phyloP scores from a whole-genome alignment of 768 basidiomycete species.

The Boletellus ananas region DNA sequence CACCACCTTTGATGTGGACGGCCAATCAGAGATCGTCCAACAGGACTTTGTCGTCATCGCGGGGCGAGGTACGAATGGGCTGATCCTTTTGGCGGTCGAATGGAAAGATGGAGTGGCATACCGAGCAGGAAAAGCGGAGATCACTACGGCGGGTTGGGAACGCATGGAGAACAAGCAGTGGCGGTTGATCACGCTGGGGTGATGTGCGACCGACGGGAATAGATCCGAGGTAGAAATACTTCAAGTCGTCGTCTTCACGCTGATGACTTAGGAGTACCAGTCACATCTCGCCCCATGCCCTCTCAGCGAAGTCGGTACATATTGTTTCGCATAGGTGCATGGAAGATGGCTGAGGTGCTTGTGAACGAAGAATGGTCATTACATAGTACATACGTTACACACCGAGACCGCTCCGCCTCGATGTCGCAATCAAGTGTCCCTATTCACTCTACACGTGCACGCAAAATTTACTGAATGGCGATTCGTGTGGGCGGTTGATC shows the following conservation, averaged over 20 bases:
- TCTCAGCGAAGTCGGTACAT: too few relatives aligned
- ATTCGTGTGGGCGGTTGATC: constrained; percentile 44
- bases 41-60: constrained; percentile 16
- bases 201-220: not conserved
- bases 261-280: too few relatives aligned
- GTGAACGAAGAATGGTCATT: too few relatives aligned
- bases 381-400: too few relatives aligned
- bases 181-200: constrained; percentile 10
- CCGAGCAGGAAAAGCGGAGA: constrained; percentile 1
- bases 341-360: too few relatives aligned
- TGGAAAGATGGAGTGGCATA: constrained; percentile 16
- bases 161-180: constrained; percentile 10
- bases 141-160: not conserved
- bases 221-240: too few relatives aligned
- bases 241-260: too few relatives aligned
- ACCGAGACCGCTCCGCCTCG: too few relatives aligned
- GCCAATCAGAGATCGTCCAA: not conserved
- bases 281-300: too few relatives aligned
- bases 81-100: constrained; percentile 13
- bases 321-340: too few relatives aligned
- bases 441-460: too few relatives aligned
- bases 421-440: too few relatives aligned
- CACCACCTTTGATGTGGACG: not conserved
- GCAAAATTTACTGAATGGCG: constrained; percentile 5
- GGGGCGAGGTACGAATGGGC: not conserved